Evolutionary conservation across 2,329 filamentous ascomycete genomes (phyloP).

Genomic region (Colletotrichum tabaci): DNA sequence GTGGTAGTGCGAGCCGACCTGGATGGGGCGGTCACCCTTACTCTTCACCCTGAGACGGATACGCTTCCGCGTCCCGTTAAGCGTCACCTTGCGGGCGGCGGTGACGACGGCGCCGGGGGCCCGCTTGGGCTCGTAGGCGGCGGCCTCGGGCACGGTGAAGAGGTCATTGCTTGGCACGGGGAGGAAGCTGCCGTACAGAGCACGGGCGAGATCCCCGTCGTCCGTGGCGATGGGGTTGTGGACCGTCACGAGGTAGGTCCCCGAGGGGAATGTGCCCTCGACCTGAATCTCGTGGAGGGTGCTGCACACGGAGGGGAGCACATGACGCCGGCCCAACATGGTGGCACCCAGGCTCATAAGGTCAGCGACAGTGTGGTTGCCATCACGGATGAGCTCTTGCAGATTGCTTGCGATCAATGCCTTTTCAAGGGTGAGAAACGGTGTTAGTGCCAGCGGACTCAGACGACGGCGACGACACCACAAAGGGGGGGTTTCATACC

Average conservation of each 20-base stretch:
- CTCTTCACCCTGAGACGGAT: slow-evolving; percentile 85
- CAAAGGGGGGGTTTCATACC: slow-evolving; percentile 60
- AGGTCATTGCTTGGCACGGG: slow-evolving; percentile 79
- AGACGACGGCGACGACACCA: not conserved
- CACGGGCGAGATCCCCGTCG: slow-evolving; percentile 88
- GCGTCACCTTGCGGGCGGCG: slow-evolving; percentile 75
- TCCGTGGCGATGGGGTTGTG: slow-evolving; percentile 90
- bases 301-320: slow-evolving; percentile 84
- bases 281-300: slow-evolving; percentile 90
- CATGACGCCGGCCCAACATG: slow-evolving; percentile 94
- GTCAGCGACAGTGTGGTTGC: slow-evolving; percentile 89
- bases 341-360: slow-evolving; percentile 93
- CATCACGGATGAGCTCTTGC: slow-evolving; percentile 98
- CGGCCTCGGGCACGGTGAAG: slow-evolving; percentile 76
- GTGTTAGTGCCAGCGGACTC: slow-evolving; percentile 31
- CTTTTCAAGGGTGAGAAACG: slow-evolving; percentile 53
- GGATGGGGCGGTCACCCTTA: slow-evolving; percentile 89
- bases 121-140: slow-evolving; percentile 76
- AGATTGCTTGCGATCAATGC: slow-evolving; percentile 89
- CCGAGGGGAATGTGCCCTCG: slow-evolving; percentile 91
- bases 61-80: slow-evolving; percentile 83
- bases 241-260: slow-evolving; percentile 95
- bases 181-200: slow-evolving; percentile 92
- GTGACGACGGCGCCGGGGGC: slow-evolving; percentile 86
- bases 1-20: slow-evolving; percentile 96